Base-by-base conservation (phyloP, 495 filamentous ascomycete genomes). In the Lasiosphaeria ovina region DNA sequence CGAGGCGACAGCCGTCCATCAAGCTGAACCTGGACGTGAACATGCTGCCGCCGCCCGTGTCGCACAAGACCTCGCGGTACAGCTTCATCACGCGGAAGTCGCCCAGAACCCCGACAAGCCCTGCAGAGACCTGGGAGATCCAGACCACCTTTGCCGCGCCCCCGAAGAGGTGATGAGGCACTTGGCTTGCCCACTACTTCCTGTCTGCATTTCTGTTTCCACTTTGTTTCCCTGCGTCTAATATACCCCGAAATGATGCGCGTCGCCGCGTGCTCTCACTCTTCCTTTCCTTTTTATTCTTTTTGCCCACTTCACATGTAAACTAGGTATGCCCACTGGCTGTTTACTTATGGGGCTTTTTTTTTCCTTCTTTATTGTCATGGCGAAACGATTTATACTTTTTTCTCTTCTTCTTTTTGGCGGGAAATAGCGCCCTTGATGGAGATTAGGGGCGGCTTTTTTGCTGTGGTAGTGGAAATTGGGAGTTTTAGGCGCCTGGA, bases 121-220 rank as follows among this genome's bases (percentile, higher is more conserved):
- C 68, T 3, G 66, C 68, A 5, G 70, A 72, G 62, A 48, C 51
- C 24, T 57, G 58, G 55, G 63, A 70, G 57, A 66, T 72, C 12
- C 60, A 67, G 56, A 72, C 65, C 36, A 59, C 65, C 0, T 72
- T 72, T 59, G 56, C 62, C 10, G 57, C 63, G 47, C 67, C 69
- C 50, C 66, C 57, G 1, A 70, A 59, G 63, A 55, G 63, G 53
- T 68, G 59, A 65, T 24, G 24, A 24, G 24, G 24, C 24, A 24
- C 24, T 24, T 24, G 24, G 24, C 24, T 24, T 24, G 2, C 24
- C 24, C 24, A 24, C 24, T 48, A 17, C 35, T 4, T 33, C 31
- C 35, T 49, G 6, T 47, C 11, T 47, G 6, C 16, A 11, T 42
- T 24, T 24, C 24, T 24, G 24, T 24, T 24, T 24, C 2, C 24